Percentiles rank a stretch among this genome's conserved stretches.
Conservation (phyloP, 352 stramenopile species). For the Phytophthora pistaciae region DNA sequence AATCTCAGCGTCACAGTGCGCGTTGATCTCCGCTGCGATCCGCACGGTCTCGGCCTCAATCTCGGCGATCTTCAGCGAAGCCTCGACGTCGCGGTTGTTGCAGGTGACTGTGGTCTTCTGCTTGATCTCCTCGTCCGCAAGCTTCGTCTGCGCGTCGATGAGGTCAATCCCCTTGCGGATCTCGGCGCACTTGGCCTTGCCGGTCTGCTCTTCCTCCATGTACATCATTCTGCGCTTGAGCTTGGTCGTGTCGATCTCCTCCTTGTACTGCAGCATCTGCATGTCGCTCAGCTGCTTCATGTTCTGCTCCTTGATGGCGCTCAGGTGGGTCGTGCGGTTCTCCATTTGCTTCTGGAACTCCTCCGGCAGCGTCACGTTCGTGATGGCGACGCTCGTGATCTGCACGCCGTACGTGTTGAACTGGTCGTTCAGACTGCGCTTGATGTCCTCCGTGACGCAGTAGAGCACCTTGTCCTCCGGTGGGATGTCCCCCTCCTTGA, state of each 20-base stretch:
- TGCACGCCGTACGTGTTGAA: constrained; percentile 82
- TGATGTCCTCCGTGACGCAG: constrained; percentile 78
- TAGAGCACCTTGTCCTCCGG: constrained; percentile 38
- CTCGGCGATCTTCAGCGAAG: constrained; percentile 49
- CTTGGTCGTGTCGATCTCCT: constrained; percentile 66
- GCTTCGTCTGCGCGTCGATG: constrained; percentile 46
- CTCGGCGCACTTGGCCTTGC: constrained; percentile 57
- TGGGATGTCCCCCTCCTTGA: constrained; percentile 11
- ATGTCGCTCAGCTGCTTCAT: constrained; percentile 88
- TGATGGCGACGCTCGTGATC: constrained; percentile 82
- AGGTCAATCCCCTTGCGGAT: constrained; percentile 66
- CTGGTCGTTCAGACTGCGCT: constrained; percentile 73
- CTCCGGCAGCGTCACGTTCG: constrained; percentile 68
- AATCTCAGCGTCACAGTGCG: constrained; percentile 51
- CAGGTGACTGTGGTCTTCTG: constrained; percentile 52
- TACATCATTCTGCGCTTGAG: constrained; percentile 63
- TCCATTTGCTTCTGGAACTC: constrained; percentile 78
- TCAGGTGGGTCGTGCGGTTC: constrained; percentile 72
- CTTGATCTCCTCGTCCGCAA: constrained; percentile 49
- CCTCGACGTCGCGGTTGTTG: constrained; percentile 52
- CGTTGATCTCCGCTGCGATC: constrained; percentile 52
- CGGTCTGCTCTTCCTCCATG: constrained; percentile 73
- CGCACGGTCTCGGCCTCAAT: constrained; percentile 55
- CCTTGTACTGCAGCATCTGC: constrained; percentile 73
- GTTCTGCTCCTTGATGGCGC: constrained; percentile 74